phyloP scores from a whole-genome alignment of 139 green algal genomes.

The Closterium sp. region DNA sequence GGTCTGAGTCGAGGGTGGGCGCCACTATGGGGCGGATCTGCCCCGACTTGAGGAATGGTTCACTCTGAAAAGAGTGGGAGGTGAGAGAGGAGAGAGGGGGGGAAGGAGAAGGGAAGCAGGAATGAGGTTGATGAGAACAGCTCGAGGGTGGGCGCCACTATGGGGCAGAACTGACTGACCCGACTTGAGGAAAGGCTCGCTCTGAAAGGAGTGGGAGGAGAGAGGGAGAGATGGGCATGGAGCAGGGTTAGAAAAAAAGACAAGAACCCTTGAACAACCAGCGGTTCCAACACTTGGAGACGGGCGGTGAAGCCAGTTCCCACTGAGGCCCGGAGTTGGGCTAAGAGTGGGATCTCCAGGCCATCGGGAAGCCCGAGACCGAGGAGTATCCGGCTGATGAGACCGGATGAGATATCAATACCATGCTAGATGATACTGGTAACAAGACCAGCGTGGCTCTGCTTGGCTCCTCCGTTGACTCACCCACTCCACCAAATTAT shows the following conservation, averaged over 20 bases:
- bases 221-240: too few relatives aligned
- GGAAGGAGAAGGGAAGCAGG: not conserved
- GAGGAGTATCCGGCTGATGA: not conserved
- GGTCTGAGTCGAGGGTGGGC: not conserved
- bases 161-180: too few relatives aligned
- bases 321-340: not conserved
- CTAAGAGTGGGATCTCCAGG: not conserved
- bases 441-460: not conserved
- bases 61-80: not conserved
- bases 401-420: not conserved
- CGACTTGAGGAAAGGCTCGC: too few relatives aligned
- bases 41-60: not conserved
- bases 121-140: too few relatives aligned
- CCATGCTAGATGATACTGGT: not conserved
- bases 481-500: conserved; percentile 27
- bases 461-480: not conserved
- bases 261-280: not conserved
- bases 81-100: not conserved
- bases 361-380: not conserved
- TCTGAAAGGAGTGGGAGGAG: too few relatives aligned
- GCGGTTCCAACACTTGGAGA: not conserved
- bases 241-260: too few relatives aligned
- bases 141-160: too few relatives aligned
- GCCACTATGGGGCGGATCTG: not conserved
- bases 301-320: not conserved